Conservation (phyloP, 192 early-diverging fungal species). For the Coemansia sp. region DNA sequence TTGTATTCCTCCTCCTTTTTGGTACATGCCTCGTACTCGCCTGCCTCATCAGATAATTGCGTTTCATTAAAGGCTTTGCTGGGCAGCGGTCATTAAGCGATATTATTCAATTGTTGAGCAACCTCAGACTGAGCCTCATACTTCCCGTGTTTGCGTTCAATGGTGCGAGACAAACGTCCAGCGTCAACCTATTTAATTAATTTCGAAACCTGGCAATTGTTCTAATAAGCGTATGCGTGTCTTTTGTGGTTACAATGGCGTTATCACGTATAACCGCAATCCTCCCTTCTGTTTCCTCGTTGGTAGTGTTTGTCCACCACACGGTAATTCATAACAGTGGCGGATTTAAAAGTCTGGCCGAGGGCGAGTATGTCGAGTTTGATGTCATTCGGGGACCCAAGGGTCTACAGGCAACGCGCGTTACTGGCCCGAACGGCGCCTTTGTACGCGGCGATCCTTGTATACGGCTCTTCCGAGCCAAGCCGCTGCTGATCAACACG, state of each 20-base stretch:
- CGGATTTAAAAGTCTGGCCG: constrained; percentile 76
- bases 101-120: not conserved
- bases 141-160: not conserved
- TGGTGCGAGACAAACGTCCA: not conserved
- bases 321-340: constrained; percentile 76
- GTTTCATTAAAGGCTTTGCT: not conserved
- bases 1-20: not conserved
- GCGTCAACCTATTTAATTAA: not conserved
- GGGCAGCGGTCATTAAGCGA: not conserved
- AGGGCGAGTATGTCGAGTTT: constrained; percentile 72
- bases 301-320: constrained; percentile 78
- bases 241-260: constrained; percentile 13
- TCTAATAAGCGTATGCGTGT: not conserved
- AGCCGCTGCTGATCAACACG: constrained; percentile 1
- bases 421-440: constrained; percentile 72
- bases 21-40: constrained; percentile 6
- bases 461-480: constrained; percentile 29
- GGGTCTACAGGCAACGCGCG: constrained; percentile 81
- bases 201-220: not conserved
- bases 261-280: not conserved
- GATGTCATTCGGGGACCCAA: constrained; percentile 74
- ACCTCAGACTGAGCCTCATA: not conserved
- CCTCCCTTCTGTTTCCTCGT: constrained; percentile 5
- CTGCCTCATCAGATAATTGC: not conserved
- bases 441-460: constrained; percentile 81